Percentiles rank a stretch among this genome's conserved stretches.
phyloP scores from a whole-genome alignment of 768 basidiomycete species.

The Calvatia gigantea region DNA sequence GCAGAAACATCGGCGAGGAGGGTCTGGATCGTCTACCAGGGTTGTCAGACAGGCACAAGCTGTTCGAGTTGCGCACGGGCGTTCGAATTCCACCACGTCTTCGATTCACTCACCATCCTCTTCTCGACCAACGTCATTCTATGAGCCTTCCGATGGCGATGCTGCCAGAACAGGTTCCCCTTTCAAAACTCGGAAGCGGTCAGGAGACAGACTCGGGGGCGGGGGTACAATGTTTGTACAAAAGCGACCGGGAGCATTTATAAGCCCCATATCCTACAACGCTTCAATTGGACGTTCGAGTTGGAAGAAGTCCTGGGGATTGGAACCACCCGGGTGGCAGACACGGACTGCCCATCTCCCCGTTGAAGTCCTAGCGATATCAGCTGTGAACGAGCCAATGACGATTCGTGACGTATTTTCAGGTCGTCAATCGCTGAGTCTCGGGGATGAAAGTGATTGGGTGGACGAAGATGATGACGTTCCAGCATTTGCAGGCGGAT shows the following conservation, averaged over 20 bases:
- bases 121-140: conserved; percentile 74
- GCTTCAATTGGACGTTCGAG: conserved; percentile 60
- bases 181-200: conserved; percentile 46
- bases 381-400: conserved; percentile 43
- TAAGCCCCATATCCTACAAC: conserved; percentile 43
- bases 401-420: conserved; percentile 79
- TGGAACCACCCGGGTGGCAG: conserved; percentile 86
- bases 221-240: conserved; percentile 68
- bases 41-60: conserved; percentile 63
- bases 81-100: conserved; percentile 75
- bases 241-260: conserved; percentile 74
- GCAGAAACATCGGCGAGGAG: conserved; percentile 73
- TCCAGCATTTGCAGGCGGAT: conserved; percentile 68
- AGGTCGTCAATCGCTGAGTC: conserved; percentile 53
- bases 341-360: conserved; percentile 63
- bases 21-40: conserved; percentile 80
- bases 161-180: conserved; percentile 63
- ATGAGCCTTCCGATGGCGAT: conserved; percentile 72
- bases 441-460: conserved; percentile 84
- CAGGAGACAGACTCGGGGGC: conserved; percentile 34
- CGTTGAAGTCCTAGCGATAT: conserved; percentile 75
- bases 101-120: conserved; percentile 75
- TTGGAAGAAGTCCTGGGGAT: conserved; percentile 90
- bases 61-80: conserved; percentile 51
- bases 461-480: conserved; percentile 84